Conservation (phyloP, 2,329 filamentous ascomycete species). For the Aspergillus sp. region DNA sequence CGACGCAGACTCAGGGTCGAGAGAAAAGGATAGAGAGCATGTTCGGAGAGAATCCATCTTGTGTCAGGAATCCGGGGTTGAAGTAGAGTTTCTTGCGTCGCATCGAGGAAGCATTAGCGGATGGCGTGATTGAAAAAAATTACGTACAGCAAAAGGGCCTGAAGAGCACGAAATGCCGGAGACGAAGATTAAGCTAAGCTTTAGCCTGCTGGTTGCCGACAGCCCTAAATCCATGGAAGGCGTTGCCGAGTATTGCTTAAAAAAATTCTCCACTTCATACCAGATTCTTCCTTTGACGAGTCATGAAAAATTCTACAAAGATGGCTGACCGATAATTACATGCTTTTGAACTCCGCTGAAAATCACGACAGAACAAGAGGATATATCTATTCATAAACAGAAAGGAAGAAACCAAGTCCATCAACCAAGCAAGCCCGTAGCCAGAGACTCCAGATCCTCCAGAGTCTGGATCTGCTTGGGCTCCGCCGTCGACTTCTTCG, state of each 20-base stretch:
- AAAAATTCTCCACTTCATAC: not conserved
- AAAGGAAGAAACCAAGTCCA: conserved; percentile 3
- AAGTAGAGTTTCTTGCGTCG: not conserved
- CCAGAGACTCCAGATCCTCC: conserved; percentile 48
- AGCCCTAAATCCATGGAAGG: not conserved
- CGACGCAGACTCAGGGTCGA: too few species aligned
- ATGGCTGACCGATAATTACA: conserved; percentile 7
- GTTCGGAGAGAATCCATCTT: not conserved
- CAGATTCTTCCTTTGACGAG: conserved; percentile 1
- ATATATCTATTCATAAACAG: conserved; percentile 15
- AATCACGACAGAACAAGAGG: conserved; percentile 9
- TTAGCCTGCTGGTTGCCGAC: conserved; percentile 6
- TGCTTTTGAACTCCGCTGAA: conserved; percentile 27
- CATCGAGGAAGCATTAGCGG: conserved; percentile 6
- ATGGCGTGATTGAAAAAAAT: conserved; percentile 26
- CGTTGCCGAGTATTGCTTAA: not conserved
- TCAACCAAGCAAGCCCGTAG: conserved; percentile 42
- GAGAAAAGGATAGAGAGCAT: too few species aligned
- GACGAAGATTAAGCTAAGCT: not conserved
- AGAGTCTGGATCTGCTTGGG: conserved; percentile 42
- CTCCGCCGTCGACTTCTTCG: conserved; percentile 21
- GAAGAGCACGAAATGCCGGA: not conserved
- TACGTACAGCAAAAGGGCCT: conserved; percentile 15
- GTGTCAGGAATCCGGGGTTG: not conserved
- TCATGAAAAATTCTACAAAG: not conserved